phyloP scores from a whole-genome alignment of 495 filamentous ascomycete species.

The Penicillium egyptiacum region DNA sequence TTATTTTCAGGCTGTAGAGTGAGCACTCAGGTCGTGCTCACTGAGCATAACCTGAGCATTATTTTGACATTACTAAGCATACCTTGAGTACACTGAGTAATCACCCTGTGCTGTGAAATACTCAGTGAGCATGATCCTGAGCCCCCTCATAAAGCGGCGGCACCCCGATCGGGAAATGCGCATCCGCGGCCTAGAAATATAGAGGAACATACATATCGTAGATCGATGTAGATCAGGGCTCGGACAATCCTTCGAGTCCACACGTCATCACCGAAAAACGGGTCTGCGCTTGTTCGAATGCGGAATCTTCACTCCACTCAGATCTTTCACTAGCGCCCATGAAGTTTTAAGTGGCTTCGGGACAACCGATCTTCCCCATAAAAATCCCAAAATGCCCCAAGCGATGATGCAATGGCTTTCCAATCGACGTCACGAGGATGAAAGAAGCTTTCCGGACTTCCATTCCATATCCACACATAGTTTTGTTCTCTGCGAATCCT shows the following conservation, averaged over 20 bases:
- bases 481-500: slow-evolving; percentile 10
- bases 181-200: too few species aligned
- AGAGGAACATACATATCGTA: background rate
- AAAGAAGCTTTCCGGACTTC: slow-evolving; percentile 35
- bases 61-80: too few species aligned
- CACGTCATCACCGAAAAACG: slow-evolving; percentile 13
- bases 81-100: background rate
- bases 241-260: slow-evolving; percentile 1
- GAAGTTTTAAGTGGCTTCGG: background rate
- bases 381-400: background rate
- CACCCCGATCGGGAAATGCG: too few species aligned
- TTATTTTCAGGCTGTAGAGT: too few species aligned
- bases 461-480: slow-evolving; percentile 23
- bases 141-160: too few species aligned
- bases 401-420: slow-evolving; percentile 27
- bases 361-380: background rate
- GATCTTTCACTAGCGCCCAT: background rate
- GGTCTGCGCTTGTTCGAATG: background rate
- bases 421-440: slow-evolving; percentile 27
- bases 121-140: slow-evolving; percentile 4
- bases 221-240: slow-evolving; percentile 7
- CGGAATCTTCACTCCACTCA: slow-evolving; percentile 7
- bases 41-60: too few species aligned
- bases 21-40: too few species aligned
- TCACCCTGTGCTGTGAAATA: slow-evolving; percentile 1